These are phyloP conservation scores for Cadophora sp. DNA, from an alignment of 2,329 filamentous ascomycete genomes.

Conservation along the genomic window DNA sequence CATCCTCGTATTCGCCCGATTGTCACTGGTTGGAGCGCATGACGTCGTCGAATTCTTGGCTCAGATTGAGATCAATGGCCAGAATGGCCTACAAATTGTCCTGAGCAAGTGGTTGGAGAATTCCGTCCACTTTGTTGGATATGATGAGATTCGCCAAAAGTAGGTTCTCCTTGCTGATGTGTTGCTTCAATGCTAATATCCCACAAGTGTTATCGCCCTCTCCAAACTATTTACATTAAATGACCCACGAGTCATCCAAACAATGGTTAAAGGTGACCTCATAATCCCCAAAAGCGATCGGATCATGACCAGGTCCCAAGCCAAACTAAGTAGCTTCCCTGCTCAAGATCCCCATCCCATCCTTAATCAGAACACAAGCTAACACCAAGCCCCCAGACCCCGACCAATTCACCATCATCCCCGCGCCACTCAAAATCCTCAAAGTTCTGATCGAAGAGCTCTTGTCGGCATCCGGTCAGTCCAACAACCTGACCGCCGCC, in stretches of 20 bases:
- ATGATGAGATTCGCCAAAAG: constrained; percentile 97
- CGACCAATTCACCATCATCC: constrained; percentile 86
- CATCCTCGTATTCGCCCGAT: constrained; percentile 91
- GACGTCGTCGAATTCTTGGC: constrained; percentile 94
- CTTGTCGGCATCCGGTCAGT: constrained; percentile 75
- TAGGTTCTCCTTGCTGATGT: constrained; percentile 52
- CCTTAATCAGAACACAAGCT: not conserved
- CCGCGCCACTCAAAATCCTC: constrained; percentile 91
- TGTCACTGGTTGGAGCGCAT: constrained; percentile 82
- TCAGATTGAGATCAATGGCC: constrained; percentile 78
- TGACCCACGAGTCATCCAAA: constrained; percentile 78
- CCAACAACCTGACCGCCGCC: constrained; percentile 61
- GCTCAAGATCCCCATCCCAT: constrained; percentile 26
- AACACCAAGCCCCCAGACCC: constrained; percentile 62
- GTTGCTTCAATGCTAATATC: constrained; percentile 43
- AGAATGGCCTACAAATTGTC: constrained; percentile 87
- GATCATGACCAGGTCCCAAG: constrained; percentile 93
- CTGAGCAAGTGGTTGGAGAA: constrained; percentile 97
- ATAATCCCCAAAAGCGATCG: constrained; percentile 79
- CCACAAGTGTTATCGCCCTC: constrained; percentile 80
- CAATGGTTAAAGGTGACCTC: constrained; percentile 89
- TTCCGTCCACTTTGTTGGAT: constrained; percentile 95
- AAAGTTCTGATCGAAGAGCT: constrained; percentile 96
- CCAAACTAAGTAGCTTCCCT: constrained; percentile 72
- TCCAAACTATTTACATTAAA: constrained; percentile 90